Evolutionary conservation across 1,284 basidiomycete species (phyloP).

Genomic region (Papiliotrema terrestris): DNA sequence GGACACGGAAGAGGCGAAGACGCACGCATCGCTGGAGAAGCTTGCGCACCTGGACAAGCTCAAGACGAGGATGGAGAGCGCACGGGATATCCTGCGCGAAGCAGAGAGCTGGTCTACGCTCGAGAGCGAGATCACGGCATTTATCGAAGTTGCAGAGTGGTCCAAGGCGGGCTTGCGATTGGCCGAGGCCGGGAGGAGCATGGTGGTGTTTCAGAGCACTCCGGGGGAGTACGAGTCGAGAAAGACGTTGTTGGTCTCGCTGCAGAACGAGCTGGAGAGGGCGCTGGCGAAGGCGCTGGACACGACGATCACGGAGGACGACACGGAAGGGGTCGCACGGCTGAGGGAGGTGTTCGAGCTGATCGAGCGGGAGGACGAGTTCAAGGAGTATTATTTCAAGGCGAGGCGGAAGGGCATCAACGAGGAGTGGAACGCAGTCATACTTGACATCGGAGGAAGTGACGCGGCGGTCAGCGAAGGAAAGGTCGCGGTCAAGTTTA

Average conservation of each 20-base stretch:
- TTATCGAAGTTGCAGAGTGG: slow-evolving; percentile 63
- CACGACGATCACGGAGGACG: slow-evolving; percentile 70
- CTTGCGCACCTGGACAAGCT: slow-evolving; percentile 75
- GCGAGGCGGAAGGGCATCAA: slow-evolving; percentile 65
- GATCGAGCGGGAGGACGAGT: slow-evolving; percentile 86
- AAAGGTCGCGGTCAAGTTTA: slow-evolving; percentile 51
- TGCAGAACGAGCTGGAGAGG: slow-evolving; percentile 91
- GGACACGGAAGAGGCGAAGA: slow-evolving; percentile 27
- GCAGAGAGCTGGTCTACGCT: slow-evolving; percentile 92
- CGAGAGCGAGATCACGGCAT: slow-evolving; percentile 79
- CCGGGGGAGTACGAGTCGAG: slow-evolving; percentile 76
- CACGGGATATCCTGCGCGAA: slow-evolving; percentile 78
- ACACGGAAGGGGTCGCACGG: slow-evolving; percentile 50
- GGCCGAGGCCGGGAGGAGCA: slow-evolving; percentile 76
- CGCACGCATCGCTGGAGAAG: slow-evolving; percentile 56
- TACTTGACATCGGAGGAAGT: slow-evolving; percentile 52
- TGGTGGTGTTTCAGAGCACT: slow-evolving; percentile 86
- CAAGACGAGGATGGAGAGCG: slow-evolving; percentile 77
- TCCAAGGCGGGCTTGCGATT: slow-evolving; percentile 82
- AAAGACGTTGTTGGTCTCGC: slow-evolving; percentile 73
- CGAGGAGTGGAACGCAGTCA: slow-evolving; percentile 61
- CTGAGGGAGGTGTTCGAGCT: slow-evolving; percentile 82
- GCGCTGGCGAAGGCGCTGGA: slow-evolving; percentile 79
- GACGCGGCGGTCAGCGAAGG: slow-evolving; percentile 14
- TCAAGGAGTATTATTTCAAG: slow-evolving; percentile 87